A percentile compares a stretch with the other conserved stretches of the same genome.
Evolutionary conservation across 129 eudicot species (phyloP).

Genomic region (Tagetes patula): DNA sequence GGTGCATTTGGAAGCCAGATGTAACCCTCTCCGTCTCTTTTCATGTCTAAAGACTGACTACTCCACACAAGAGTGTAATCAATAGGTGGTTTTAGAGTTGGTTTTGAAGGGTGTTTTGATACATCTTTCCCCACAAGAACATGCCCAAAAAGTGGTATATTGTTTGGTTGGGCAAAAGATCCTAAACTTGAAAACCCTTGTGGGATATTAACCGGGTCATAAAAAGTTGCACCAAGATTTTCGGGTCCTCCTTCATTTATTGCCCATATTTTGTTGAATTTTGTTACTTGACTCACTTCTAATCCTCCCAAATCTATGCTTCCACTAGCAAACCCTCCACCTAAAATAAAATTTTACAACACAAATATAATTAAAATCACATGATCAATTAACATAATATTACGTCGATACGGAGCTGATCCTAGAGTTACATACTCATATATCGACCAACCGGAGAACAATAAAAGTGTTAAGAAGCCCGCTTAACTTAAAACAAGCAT

Average conservation of each 20-base stretch:
- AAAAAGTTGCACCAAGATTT: constrained; percentile 6
- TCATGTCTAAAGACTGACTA: constrained; percentile 7
- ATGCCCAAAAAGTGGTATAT: constrained; percentile 7
- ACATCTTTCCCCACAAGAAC: constrained; percentile 9
- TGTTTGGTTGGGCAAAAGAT: constrained; percentile 15
- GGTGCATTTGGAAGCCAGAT: constrained; percentile 17
- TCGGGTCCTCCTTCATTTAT: constrained; percentile 19
- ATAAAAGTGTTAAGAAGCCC: neutral
- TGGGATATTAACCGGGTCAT: constrained; percentile 14
- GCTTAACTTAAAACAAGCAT: neutral
- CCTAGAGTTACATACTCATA: neutral
- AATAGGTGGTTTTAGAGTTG: constrained; percentile 3
- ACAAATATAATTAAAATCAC: neutral
- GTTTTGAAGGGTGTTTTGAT: constrained; percentile 10
- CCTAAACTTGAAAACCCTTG: constrained; percentile 24
- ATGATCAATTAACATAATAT: neutral
- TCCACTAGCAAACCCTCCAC: constrained; percentile 10
- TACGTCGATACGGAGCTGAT: neutral
- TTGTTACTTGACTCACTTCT: constrained; percentile 13
- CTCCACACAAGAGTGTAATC: constrained; percentile 15
- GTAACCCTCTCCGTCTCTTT: constrained; percentile 21
- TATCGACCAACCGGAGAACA: neutral
- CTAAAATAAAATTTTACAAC: neutral
- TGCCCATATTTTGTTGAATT: constrained; percentile 15
- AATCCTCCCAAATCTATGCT: constrained; percentile 12